Conservation (phyloP, 306 rosid genomes). For the Rosa rugosa region DNA sequence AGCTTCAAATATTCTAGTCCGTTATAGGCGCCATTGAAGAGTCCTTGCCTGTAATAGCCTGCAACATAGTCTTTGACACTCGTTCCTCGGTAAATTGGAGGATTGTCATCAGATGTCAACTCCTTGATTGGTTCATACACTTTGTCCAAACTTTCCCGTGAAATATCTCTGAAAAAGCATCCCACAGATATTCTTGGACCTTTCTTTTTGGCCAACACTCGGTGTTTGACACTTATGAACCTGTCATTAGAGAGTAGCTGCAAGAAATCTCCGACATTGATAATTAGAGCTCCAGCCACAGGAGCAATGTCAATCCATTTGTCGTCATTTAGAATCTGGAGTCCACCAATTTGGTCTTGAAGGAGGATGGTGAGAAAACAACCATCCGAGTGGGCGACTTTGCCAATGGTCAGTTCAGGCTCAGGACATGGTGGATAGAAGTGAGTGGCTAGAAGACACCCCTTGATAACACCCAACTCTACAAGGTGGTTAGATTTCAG, state of each 20-base stretch:
- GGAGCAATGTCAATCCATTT: no score
- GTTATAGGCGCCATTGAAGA: slow-evolving; percentile 32
- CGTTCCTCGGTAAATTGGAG: slow-evolving; percentile 38
- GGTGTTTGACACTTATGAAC: slow-evolving; percentile 24
- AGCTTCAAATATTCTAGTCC: slow-evolving; percentile 36
- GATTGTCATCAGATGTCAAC: slow-evolving; percentile 47
- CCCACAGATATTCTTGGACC: slow-evolving; percentile 35
- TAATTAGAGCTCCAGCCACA: no score
- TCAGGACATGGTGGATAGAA: background rate
- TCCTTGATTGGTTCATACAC: slow-evolving; percentile 59
- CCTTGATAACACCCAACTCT: background rate
- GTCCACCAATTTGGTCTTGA: no score
- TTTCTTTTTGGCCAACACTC: slow-evolving; percentile 20
- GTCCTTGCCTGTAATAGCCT: slow-evolving; percentile 19
- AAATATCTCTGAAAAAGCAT: slow-evolving; percentile 1
- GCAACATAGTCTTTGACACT: slow-evolving; percentile 24
- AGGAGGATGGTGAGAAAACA: no score
- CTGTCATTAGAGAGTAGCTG: slow-evolving; percentile 33
- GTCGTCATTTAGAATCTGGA: no score
- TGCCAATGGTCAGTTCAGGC: background rate
- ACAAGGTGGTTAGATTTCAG: no score
- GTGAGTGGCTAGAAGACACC: background rate
- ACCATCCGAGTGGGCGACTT: no score
- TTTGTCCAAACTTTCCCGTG: background rate
- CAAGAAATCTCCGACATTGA: background rate